Base-by-base conservation (phyloP, 1,284 basidiomycete species). In the Tylopilus microsporus region DNA sequence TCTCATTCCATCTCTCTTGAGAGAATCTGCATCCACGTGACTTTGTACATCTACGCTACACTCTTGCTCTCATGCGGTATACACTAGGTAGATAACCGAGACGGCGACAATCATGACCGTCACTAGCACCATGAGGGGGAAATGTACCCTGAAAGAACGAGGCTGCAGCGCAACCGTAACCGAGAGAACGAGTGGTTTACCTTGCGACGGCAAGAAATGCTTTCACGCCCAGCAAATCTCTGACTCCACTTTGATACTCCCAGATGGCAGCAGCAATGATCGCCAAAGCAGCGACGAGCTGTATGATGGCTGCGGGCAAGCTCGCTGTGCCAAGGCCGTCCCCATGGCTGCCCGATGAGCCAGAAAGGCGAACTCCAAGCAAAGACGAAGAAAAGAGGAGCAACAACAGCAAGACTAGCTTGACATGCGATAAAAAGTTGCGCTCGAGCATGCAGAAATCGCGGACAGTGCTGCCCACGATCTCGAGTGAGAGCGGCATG, bases 361-460 rank as follows among this genome's bases (percentile, higher is more conserved):
- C 74, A 5, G 85, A 81, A 12, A 89, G 76, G 25, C 84, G 82
- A 36, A 78, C 77, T 47, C 77, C 78, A 15, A 89, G 78, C 25
- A 89, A 74, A 51, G 86, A 73, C 16, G 86, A 87, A 32, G 83
- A 81, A 5, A 83, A 82, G 11, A 88, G 72, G 3, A 89, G 73
- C 9, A 79, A 79, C 15, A 89, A 74, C n/a, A 89, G 73, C 16
- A 87, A 73, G 12, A 81, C 83, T 34, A 89, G 77, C 65, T 82
- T 85, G 57, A 86, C 61, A 67, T 89, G 83, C 0, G 86, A 80
- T 30, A 89, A 75, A 51, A 87, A 73, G 65, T 89, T 89, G 54
- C 87, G 78, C 70, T 89, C 87, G 12, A 89, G 78, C 86, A 89
- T 87, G 68, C 82, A 84, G 61, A 81, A 87, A 68, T 89, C 87